Base-by-base conservation (phyloP, 257 asterid genomes). In the Solanum sejunctum region DNA sequence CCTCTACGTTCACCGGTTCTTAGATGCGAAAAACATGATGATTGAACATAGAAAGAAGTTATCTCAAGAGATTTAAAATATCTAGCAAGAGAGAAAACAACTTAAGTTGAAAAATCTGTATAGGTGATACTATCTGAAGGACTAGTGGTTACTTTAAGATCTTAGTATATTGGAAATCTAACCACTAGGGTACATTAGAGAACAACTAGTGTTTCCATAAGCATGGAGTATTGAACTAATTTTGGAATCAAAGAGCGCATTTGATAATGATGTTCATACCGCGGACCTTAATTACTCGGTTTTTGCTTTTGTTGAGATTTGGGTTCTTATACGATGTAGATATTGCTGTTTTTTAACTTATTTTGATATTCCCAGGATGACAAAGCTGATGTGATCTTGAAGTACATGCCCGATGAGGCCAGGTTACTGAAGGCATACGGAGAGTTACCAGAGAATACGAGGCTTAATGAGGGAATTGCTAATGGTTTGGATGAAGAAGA, bases 341-440 rank as follows among this genome's bases (percentile, higher is more conserved):
- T 49, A 75, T 75, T 75, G 21, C 81, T 21, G 43, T 45, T 23
- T 75, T 67, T 75, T 49, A 49, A 75, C 61, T 73, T 8, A 7
- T 45, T 49, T 49, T 75, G 21, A 49, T 49, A 21, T 75, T 8
- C 9, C 60, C 90, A 95, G 98, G 99, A 95, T 88, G 98, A 95
- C 90, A 95, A 95, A 89, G 98, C 99, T 75, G 99, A 95, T 87
- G 98, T 94, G 9, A 94, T 94, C 85, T 90, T 93, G 90, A 95
- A 95, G 89, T 95, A 93, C 90, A 93, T 93, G 97, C 94, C 97
- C 1, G 98, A 95, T 41, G 99, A 95, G 83, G 99, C 99, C 4
- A 92, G 99, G 91, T 89, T 94, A 64, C 79, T 94, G 93, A 95
- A 95, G 90, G 98, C 99, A 4, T 95, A 95, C 58, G 98, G 98